Conservation (phyloP, 2,329 filamentous ascomycete species). For the Colletotrichum scovillei region DNA sequence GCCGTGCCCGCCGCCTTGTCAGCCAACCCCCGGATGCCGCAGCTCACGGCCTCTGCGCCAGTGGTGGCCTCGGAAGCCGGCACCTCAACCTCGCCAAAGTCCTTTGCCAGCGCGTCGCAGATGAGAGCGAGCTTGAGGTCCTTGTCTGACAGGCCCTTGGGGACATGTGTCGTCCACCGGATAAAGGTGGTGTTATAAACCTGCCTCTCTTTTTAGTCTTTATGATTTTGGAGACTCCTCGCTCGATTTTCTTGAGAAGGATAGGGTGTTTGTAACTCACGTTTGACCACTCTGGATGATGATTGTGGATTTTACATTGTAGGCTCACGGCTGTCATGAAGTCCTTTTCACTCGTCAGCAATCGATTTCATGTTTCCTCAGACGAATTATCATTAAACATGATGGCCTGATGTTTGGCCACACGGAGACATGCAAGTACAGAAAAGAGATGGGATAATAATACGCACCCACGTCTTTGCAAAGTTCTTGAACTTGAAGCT, state of each 20-base stretch:
- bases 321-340: constrained; percentile 80
- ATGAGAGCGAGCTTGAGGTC: constrained; percentile 71
- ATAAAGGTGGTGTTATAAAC: constrained; percentile 78
- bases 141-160: constrained; percentile 71
- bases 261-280: constrained; percentile 50
- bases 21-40: constrained; percentile 56
- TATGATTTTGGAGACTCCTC: not conserved
- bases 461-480: constrained; percentile 71
- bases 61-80: not conserved
- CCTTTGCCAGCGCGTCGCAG: constrained; percentile 69
- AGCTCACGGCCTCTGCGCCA: constrained; percentile 41
- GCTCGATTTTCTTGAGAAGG: too few species aligned
- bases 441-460: not conserved
- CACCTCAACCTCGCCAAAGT: constrained; percentile 65
- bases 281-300: constrained; percentile 84
- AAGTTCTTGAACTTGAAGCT: constrained; percentile 74
- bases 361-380: not conserved
- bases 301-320: constrained; percentile 74
- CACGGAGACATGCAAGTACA: not conserved
- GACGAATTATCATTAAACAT: too few species aligned
- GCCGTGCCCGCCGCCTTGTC: constrained; percentile 57
- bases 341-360: constrained; percentile 58
- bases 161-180: constrained; percentile 79
- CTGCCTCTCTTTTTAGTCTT: constrained; percentile 47
- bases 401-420: not conserved